A percentile compares a stretch with the other conserved stretches of the same genome.
These are phyloP conservation scores for Penium margaritaceum DNA, from an alignment of 139 green algal genomes.

Conservation along the genomic window DNA sequence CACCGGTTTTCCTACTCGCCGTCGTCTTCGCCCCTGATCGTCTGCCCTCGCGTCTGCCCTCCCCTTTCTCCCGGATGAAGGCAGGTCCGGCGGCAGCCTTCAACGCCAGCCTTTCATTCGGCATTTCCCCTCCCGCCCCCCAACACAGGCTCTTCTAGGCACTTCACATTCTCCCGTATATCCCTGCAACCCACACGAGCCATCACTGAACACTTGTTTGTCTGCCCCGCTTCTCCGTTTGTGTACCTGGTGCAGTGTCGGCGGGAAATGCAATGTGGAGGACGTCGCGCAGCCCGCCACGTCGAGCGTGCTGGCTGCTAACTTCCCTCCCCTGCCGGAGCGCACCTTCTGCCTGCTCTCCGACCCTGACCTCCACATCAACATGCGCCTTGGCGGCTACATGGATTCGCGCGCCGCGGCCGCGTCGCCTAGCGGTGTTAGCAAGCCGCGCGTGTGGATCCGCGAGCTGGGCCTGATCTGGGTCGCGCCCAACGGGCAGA, in stretches of 20 bases:
- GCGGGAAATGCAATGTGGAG: neutral
- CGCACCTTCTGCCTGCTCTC: neutral
- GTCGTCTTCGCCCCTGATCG: too few relatives aligned
- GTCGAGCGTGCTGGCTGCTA: neutral
- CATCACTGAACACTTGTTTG: neutral
- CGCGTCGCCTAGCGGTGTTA: neutral
- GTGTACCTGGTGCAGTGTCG: neutral
- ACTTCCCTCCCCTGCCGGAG: neutral
- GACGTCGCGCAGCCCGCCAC: neutral
- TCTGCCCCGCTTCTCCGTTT: neutral
- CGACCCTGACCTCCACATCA: slow-evolving; percentile 1
- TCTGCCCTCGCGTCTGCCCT: too few relatives aligned
- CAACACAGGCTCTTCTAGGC: too few relatives aligned
- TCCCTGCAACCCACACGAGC: neutral
- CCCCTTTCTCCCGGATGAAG: too few relatives aligned
- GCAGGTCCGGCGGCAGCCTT: too few relatives aligned
- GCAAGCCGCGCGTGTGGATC: slow-evolving; percentile 2
- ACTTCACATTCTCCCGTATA: neutral
- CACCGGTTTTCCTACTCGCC: too few relatives aligned
- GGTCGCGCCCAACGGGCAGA: neutral
- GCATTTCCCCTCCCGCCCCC: too few relatives aligned
- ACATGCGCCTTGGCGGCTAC: neutral
- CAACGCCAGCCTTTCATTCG: too few relatives aligned
- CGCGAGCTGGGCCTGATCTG: slow-evolving; percentile 1
- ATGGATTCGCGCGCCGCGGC: neutral